A percentile compares a stretch with the other conserved stretches of the same genome.
Evolutionary conservation across 805 yeast species (phyloP).

Genomic region (Wickerhamomyces queroliae): DNA sequence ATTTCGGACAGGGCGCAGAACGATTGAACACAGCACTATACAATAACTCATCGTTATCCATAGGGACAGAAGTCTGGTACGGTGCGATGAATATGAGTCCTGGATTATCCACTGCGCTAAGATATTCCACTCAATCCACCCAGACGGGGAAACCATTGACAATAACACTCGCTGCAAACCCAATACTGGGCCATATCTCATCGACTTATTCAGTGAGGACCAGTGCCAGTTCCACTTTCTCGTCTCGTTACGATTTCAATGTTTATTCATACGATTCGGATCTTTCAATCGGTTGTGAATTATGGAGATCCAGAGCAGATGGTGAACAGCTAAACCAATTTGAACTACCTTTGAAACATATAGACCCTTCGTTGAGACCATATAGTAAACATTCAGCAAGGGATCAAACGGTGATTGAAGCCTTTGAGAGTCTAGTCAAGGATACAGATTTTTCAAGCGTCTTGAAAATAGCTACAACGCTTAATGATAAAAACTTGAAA

Average conservation of each 20-base stretch:
- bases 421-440: conserved; percentile 44
- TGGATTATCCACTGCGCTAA: conserved; percentile 76
- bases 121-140: conserved; percentile 82
- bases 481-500: conserved; percentile 54
- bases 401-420: conserved; percentile 40
- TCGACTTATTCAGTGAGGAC: conserved; percentile 86
- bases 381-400: conserved; percentile 23
- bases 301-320: conserved; percentile 61
- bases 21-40: conserved; percentile 36
- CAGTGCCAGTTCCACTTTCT: conserved; percentile 64
- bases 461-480: conserved; percentile 64
- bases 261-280: conserved; percentile 87
- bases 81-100: conserved; percentile 83
- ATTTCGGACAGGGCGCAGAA: conserved; percentile 37
- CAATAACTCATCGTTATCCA: conserved; percentile 58
- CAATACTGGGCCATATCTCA: conserved; percentile 83
- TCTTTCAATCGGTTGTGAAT: conserved; percentile 78
- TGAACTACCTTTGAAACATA: conserved; percentile 7
- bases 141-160: conserved; percentile 87
- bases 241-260: conserved; percentile 85
- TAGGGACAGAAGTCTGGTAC: conserved; percentile 88
- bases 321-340: conserved; percentile 8
- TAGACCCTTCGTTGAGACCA: conserved; percentile 25
- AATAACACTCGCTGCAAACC: conserved; percentile 81
- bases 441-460: conserved; percentile 62